Evolutionary conservation across 169 alveolate species (phyloP).

Genomic region (Cryptosporidium ubiquitum): DNA sequence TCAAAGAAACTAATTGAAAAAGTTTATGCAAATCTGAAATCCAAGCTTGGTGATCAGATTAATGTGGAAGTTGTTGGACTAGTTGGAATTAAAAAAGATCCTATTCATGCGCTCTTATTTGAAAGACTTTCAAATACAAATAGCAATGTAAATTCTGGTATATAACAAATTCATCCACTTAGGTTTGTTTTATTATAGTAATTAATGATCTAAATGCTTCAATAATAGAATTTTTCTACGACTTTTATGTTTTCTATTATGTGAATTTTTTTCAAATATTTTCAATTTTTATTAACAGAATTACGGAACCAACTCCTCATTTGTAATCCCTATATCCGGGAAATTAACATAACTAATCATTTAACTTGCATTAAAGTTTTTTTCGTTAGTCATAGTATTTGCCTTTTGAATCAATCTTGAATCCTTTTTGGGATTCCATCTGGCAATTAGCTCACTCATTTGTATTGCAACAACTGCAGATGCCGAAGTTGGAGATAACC

Average conservation of each 20-base stretch:
- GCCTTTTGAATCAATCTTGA: conserved; percentile 53
- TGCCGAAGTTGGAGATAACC: conserved; percentile 70
- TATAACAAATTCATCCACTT: not conserved
- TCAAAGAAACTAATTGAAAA: conserved; percentile 57
- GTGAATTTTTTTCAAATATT: not conserved
- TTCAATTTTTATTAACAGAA: not conserved
- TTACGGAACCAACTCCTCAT: not conserved
- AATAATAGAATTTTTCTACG: not conserved
- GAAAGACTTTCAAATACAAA: conserved; percentile 59
- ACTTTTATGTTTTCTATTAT: not conserved
- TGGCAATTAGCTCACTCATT: conserved; percentile 68
- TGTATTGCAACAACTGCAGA: conserved; percentile 72
- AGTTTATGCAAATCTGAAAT: conserved; percentile 47
- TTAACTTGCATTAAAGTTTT: not conserved
- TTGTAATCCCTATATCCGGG: not conserved
- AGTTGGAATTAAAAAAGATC: conserved; percentile 64
- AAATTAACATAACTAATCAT: conserved; percentile 25
- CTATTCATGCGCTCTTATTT: conserved; percentile 52
- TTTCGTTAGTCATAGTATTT: conserved; percentile 7
- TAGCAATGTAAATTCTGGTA: conserved; percentile 6
- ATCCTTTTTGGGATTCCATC: conserved; percentile 72
- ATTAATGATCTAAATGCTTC: conserved; percentile 1
- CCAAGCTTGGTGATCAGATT: conserved; percentile 72
- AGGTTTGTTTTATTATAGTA: not conserved
- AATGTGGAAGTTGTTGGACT: conserved; percentile 68